Conservation (phyloP, 495 filamentous ascomycete species). For the Neurospora sp. region DNA sequence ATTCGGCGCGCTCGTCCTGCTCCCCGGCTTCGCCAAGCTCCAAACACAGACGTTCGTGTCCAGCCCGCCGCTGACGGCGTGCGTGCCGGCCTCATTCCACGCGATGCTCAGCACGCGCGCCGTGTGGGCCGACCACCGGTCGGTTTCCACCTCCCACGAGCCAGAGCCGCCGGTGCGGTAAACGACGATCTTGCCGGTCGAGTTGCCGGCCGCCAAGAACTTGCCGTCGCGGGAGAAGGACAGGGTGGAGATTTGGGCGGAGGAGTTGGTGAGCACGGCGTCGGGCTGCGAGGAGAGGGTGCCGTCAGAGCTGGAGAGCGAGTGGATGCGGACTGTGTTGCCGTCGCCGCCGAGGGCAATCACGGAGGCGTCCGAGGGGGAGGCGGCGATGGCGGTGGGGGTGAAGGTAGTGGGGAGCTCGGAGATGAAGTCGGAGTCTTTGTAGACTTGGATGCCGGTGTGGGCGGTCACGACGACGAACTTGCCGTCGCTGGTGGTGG, state of each 20-base stretch:
- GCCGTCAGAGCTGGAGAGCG: slow-evolving; percentile 34
- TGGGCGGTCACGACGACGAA: slow-evolving; percentile 54
- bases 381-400: slow-evolving; percentile 59
- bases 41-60: slow-evolving; percentile 90
- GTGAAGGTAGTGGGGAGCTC: slow-evolving; percentile 43
- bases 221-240: slow-evolving; percentile 68
- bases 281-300: slow-evolving; percentile 28
- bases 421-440: slow-evolving; percentile 38
- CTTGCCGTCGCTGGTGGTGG: slow-evolving; percentile 29
- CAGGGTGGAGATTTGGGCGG: slow-evolving; percentile 53
- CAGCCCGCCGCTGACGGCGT: slow-evolving; percentile 72
- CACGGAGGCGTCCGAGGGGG: slow-evolving; percentile 29
- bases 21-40: slow-evolving; percentile 76
- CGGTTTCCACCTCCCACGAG: slow-evolving; percentile 50
- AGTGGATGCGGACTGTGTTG: slow-evolving; percentile 63
- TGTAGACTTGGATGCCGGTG: slow-evolving; percentile 55
- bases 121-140: slow-evolving; percentile 88
- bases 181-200: slow-evolving; percentile 75
- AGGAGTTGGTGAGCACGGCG: slow-evolving; percentile 41
- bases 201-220: slow-evolving; percentile 69
- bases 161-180: slow-evolving; percentile 43
- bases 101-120: slow-evolving; percentile 71
- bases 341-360: slow-evolving; percentile 73
- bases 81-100: slow-evolving; percentile 68
- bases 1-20: slow-evolving; percentile 65